These are phyloP conservation scores for Sphaerobolus stellatus DNA, from an alignment of 1,284 basidiomycete species.

Conservation along the genomic window DNA sequence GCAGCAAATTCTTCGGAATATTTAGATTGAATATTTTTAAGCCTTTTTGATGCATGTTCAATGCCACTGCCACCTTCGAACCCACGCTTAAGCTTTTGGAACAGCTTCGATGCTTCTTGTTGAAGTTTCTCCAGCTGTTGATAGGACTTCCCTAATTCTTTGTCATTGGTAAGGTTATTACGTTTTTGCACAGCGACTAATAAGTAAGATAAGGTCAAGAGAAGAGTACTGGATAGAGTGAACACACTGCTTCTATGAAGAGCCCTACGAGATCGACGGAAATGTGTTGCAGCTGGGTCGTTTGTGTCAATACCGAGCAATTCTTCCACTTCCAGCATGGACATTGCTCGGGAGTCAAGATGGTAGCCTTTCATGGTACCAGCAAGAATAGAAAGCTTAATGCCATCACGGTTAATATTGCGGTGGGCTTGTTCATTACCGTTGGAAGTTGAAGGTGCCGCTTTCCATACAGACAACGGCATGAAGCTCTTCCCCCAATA, in stretches of 20 bases:
- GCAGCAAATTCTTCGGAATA: too few species aligned
- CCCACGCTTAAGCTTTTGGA: not conserved
- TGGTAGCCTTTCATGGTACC: not conserved
- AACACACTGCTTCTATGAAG: too few species aligned
- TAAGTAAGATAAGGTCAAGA: too few species aligned
- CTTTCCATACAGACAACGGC: slow-evolving; percentile 1
- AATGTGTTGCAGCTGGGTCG: not conserved
- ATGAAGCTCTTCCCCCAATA: slow-evolving; percentile 1
- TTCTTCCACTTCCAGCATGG: not conserved
- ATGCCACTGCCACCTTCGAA: too few species aligned
- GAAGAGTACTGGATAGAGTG: too few species aligned
- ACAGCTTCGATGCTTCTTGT: not conserved
- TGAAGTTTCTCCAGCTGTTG: not conserved
- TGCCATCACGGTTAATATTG: not conserved
- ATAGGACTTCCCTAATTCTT: not conserved
- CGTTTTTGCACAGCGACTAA: not conserved
- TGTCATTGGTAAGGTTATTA: not conserved
- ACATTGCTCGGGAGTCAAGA: not conserved
- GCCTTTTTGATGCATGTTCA: too few species aligned
- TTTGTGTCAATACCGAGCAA: not conserved
- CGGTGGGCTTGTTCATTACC: not conserved
- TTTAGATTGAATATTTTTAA: too few species aligned
- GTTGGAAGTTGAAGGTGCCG: not conserved
- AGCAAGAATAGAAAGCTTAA: not conserved
- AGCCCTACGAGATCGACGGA: not conserved